These are phyloP conservation scores for Pestalotiopsis fici DNA, from an alignment of 2,329 filamentous ascomycete species.

Conservation along the genomic window DNA sequence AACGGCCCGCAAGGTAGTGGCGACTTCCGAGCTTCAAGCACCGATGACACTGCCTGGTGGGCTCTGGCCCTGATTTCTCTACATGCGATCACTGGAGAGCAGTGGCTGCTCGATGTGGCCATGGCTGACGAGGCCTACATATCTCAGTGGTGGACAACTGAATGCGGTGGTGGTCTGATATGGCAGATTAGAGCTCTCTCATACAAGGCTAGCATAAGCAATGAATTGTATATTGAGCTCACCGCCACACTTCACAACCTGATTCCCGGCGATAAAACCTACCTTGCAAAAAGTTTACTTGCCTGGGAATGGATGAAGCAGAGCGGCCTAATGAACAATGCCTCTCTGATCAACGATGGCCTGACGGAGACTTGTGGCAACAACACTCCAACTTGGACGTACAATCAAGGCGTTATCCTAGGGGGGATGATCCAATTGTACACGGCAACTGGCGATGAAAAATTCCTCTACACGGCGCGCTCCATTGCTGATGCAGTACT, in stretches of 20 bases:
- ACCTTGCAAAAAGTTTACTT: conserved; percentile 38
- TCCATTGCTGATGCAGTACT: conserved; percentile 28
- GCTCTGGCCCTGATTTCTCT: conserved; percentile 48
- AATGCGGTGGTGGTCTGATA: conserved; percentile 42
- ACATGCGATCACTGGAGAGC: conserved; percentile 46
- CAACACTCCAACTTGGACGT: conserved; percentile 43
- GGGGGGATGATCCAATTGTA: conserved; percentile 56
- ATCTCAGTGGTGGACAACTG: conserved; percentile 42
- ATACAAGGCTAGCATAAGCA: conserved; percentile 44
- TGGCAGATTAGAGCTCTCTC: conserved; percentile 44
- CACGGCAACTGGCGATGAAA: conserved; percentile 30
- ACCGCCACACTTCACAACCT: conserved; percentile 45
- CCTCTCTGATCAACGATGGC: conserved; percentile 43
- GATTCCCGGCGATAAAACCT: conserved; percentile 32
- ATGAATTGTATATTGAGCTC: conserved; percentile 47
- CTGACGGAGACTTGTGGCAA: conserved; percentile 32
- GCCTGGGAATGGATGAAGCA: conserved; percentile 45
- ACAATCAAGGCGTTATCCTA: conserved; percentile 61
- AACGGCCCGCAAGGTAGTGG: conserved; percentile 39
- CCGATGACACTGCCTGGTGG: conserved; percentile 54
- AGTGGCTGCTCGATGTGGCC: conserved; percentile 45
- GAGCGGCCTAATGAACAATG: conserved; percentile 39
- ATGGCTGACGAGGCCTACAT: conserved; percentile 49
- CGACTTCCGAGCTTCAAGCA: conserved; percentile 39
- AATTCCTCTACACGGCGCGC: conserved; percentile 21